Evolutionary conservation across 169 alveolate genomes (phyloP).

Genomic region (Eimeria praecox): DNA sequence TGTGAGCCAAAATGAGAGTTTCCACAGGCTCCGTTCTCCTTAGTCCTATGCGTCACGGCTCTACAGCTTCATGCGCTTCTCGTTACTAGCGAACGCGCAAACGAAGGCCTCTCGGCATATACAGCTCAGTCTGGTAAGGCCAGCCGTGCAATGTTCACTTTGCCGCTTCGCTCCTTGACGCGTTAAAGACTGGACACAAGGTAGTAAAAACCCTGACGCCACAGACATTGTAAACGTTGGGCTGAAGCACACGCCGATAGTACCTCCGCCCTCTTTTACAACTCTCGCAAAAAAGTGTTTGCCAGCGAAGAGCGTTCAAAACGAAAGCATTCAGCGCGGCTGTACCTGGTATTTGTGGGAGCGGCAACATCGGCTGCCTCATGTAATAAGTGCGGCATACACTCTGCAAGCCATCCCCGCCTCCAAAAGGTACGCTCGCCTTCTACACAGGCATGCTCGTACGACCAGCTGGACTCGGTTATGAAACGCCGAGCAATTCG

Average conservation of each 20-base stretch:
- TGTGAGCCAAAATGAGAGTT: background rate
- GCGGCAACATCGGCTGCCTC: background rate
- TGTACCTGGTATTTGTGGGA: background rate
- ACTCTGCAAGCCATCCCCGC: background rate
- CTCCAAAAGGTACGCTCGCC: background rate
- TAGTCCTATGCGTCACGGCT: background rate
- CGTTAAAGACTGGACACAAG: background rate
- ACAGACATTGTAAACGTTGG: background rate
- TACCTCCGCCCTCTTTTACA: background rate
- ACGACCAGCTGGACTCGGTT: background rate
- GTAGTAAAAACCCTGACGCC: background rate
- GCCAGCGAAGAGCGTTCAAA: background rate
- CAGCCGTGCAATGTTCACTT: background rate
- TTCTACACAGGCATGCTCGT: background rate
- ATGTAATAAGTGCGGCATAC: background rate
- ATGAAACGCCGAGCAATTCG: background rate
- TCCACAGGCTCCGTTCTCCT: background rate
- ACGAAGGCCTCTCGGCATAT: background rate
- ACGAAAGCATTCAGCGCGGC: background rate
- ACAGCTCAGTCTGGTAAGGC: background rate
- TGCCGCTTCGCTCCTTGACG: background rate
- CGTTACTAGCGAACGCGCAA: background rate
- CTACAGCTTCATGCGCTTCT: background rate
- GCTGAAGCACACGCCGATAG: background rate
- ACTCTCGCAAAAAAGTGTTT: no score